These are phyloP conservation scores for Amphirosellinia nigrospora DNA, from an alignment of 495 filamentous ascomycete genomes.

Conservation along the genomic window DNA sequence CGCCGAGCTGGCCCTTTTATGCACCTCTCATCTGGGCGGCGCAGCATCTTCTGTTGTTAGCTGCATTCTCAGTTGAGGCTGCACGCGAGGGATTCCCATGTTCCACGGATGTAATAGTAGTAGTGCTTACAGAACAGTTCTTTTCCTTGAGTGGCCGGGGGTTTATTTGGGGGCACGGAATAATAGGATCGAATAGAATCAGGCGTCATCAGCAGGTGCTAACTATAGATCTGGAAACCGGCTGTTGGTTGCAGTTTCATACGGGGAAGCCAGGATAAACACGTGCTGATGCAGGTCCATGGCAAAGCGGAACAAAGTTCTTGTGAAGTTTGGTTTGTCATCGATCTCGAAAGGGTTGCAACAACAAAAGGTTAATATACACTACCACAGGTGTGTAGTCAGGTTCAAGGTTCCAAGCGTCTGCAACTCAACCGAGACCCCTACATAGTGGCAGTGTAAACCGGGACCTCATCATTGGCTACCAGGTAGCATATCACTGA, in stretches of 20 bases:
- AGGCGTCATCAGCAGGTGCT: neutral
- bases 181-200: neutral
- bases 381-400: too few relatives aligned
- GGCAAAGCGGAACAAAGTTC: neutral
- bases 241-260: slow-evolving; percentile 16
- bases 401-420: too few relatives aligned
- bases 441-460: neutral
- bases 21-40: neutral
- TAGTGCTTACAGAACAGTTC: neutral
- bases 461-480: neutral
- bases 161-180: neutral
- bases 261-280: slow-evolving; percentile 10
- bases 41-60: neutral
- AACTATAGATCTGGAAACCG: slow-evolving; percentile 3
- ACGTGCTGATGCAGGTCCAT: slow-evolving; percentile 7
- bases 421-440: neutral
- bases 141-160: neutral
- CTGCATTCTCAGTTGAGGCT: neutral
- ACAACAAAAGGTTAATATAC: too few relatives aligned
- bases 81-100: neutral
- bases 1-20: neutral
- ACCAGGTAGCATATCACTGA: too few relatives aligned
- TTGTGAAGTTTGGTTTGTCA: neutral
- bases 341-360: too few relatives aligned
- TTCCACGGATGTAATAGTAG: neutral